phyloP scores from a whole-genome alignment of 768 basidiomycete genomes.

The Kwoniella sp. region DNA sequence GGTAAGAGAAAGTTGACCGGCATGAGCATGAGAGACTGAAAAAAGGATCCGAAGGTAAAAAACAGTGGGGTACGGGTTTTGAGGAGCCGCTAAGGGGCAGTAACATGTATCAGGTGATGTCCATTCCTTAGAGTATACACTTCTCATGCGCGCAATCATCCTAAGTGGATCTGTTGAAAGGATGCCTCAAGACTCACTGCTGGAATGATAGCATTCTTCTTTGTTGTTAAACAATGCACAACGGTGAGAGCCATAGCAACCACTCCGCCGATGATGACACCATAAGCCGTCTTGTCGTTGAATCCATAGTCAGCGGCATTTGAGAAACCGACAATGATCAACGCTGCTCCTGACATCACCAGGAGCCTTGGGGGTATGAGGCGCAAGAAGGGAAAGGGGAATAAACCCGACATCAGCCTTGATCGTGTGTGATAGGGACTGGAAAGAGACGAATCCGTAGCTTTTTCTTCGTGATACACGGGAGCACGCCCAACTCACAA shows the following conservation, averaged over 20 bases:
- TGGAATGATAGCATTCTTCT: constrained; percentile 56
- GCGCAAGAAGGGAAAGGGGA: too few relatives aligned
- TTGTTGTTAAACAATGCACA: constrained; percentile 51
- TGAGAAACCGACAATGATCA: constrained; percentile 56
- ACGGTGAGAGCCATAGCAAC: constrained; percentile 20
- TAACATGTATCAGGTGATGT: neutral
- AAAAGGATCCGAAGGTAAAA: constrained; percentile 45
- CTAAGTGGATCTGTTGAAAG: neutral
- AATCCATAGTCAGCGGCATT: constrained; percentile 53
- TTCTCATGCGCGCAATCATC: too few relatives aligned
- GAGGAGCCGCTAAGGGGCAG: constrained; percentile 44
- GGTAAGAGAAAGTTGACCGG: constrained; percentile 35
- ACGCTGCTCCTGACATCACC: constrained; percentile 49
- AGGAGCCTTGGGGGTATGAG: too few relatives aligned
- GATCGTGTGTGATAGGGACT: too few relatives aligned
- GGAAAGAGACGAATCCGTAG: too few relatives aligned
- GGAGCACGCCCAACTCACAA: constrained; percentile 35
- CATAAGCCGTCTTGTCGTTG: constrained; percentile 45
- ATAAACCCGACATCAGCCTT: constrained; percentile 7
- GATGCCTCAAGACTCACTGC: constrained; percentile 21
- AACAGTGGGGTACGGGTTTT: constrained; percentile 50
- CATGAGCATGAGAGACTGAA: constrained; percentile 44
- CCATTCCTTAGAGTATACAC: neutral
- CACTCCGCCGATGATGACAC: constrained; percentile 51
- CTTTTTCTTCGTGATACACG: too few relatives aligned